Evolutionary conservation across 2,329 filamentous ascomycete genomes (phyloP), one percentile per base, ranked within the genome.

Genomic region (Trichoderma citrinoviride): DNA sequence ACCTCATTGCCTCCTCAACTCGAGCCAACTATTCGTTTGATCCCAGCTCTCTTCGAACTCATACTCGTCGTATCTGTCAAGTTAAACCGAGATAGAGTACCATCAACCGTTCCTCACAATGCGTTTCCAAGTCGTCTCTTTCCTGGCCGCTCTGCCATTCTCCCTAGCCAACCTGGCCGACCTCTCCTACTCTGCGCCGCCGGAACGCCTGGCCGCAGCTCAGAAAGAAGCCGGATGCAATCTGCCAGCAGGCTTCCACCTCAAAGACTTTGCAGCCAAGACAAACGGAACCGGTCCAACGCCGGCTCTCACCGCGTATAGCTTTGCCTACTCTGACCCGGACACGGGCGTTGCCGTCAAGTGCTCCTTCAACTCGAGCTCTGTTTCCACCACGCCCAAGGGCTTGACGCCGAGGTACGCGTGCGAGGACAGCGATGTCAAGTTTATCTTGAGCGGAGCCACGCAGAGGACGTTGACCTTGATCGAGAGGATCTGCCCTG

Each of bases 311-410:
- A 66, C 70, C 19, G 71, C 70, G 7, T 71, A 79, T 67, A 68
- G 75, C 61, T 84, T 84, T 68, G 70, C 66, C 57, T 84, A 77
- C 71, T 57, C 71, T 44, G 80, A 83, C 68, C 54, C 71, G 12
- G 72, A 69, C n/a, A 82, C 80, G 19, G 67, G 70, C 2, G 70
- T 80, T 54, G 70, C 71, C n/a, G 81, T 81, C 10, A 65, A 67
- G 1, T 85, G 82, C 72, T 72, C 76, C 43, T 77, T 75, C 70
- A 81, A 84, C 70, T 73, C 75, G 19, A 77, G 76, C 7, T 82
- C 81, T 3, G 68, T 68, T 41, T 74, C 79, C 8, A 72, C 77
- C 23, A 73, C 70, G 49, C 69, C 72, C 5, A 63, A 69, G 17
- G 73, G 73, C 25, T 69, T 73, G 4, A 72, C 75, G 1, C 70